phyloP scores from a whole-genome alignment of 192 early-diverging fungal genomes.

The Linnemannia hyalina region DNA sequence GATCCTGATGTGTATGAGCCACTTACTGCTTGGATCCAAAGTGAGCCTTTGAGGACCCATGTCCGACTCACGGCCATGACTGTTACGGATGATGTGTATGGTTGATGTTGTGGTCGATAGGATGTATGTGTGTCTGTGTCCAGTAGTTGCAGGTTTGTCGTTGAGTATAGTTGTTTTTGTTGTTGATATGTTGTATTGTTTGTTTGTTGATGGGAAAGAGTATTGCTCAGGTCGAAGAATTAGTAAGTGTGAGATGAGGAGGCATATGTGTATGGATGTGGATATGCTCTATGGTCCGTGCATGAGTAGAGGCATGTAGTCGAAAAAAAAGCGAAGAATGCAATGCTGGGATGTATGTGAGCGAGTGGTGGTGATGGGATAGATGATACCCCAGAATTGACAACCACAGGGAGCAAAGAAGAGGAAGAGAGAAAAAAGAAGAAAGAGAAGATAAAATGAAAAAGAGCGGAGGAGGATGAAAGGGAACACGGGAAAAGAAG shows the following conservation, averaged over 20 bases:
- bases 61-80: slow-evolving; percentile 14
- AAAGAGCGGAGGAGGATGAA: slow-evolving; percentile 3
- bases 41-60: slow-evolving; percentile 23
- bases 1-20: background rate
- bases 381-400: background rate
- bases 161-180: background rate
- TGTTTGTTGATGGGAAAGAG: background rate
- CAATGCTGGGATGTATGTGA: background rate
- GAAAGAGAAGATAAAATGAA: background rate
- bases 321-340: background rate
- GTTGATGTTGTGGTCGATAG: background rate
- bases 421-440: background rate
- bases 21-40: slow-evolving; percentile 38
- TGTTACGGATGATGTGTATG: too few species aligned
- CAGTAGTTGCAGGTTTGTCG: background rate
- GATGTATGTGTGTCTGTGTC: background rate
- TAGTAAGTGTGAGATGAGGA: background rate
- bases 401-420: background rate
- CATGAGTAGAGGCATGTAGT: background rate
- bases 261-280: background rate
- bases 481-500: background rate
- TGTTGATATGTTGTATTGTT: background rate
- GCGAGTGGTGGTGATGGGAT: background rate
- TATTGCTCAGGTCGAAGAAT: too few species aligned
- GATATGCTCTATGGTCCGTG: background rate